Percentiles rank a stretch among this genome's conserved stretches.
Evolutionary conservation across 75 land plant species (phyloP).

Genomic region (Cunninghamia lanceolata): DNA sequence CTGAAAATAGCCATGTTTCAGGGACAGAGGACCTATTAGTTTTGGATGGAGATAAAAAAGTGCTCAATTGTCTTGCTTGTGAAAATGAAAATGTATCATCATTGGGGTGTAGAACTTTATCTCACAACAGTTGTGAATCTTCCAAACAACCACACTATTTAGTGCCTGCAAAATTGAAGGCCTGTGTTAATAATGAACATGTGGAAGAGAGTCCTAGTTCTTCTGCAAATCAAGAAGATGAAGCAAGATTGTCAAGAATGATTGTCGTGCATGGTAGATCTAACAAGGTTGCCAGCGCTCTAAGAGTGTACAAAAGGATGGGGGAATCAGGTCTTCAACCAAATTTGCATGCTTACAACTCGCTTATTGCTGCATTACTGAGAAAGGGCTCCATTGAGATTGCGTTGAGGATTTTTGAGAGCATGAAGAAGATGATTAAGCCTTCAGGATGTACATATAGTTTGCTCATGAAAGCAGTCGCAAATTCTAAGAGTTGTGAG

Average conservation of each 20-base stretch:
- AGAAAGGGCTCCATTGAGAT: conserved; percentile 33
- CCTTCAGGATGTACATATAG: conserved; percentile 49
- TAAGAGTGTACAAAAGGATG: conserved; percentile 46
- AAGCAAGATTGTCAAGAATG: conserved; percentile 3
- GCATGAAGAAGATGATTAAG: conserved; percentile 33
- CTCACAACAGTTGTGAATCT: not conserved
- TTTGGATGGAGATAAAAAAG: not conserved
- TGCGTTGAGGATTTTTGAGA: conserved; percentile 48
- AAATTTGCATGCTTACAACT: conserved; percentile 53
- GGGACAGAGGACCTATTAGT: not conserved
- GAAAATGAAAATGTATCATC: not conserved
- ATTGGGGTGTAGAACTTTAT: not conserved
- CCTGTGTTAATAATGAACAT: not conserved
- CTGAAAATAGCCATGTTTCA: not conserved
- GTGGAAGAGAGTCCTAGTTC: not conserved
- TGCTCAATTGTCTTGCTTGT: not conserved
- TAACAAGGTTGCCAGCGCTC: conserved; percentile 56
- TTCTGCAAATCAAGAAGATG: not conserved
- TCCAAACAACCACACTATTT: not conserved
- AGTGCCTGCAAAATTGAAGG: not conserved
- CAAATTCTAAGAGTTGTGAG: conserved; percentile 34
- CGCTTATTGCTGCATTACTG: conserved; percentile 56
- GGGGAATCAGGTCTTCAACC: conserved; percentile 34
- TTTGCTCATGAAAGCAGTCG: conserved; percentile 55
- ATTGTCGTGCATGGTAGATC: conserved; percentile 34